These are phyloP conservation scores for Aureobasidium sp. DNA, from an alignment of 2,329 filamentous ascomycete species.

Conservation along the genomic window DNA sequence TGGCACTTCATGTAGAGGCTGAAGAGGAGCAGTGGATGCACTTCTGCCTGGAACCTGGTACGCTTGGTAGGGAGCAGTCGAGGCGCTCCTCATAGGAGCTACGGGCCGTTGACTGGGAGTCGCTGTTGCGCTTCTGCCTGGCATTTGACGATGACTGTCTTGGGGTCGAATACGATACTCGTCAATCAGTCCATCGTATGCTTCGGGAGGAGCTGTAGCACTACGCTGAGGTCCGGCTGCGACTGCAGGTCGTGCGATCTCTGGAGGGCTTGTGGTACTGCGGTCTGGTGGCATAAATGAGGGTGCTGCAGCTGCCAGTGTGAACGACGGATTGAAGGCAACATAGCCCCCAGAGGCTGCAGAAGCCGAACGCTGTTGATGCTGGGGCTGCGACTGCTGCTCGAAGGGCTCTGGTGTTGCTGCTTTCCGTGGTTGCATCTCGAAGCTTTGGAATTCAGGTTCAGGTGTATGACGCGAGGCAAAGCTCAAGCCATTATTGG, in stretches of 20 bases:
- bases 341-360: slow-evolving; percentile 19
- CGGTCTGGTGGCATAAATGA: slow-evolving; percentile 1
- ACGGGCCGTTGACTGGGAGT: background rate
- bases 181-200: background rate
- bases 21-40: background rate
- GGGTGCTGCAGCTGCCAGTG: background rate
- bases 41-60: background rate
- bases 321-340: slow-evolving; percentile 24
- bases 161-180: background rate
- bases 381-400: background rate
- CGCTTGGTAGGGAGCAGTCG: background rate
- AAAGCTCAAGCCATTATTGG: background rate
- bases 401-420: slow-evolving; percentile 1
- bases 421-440: slow-evolving; percentile 21
- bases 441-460: slow-evolving; percentile 20
- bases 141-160: background rate
- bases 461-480: slow-evolving; percentile 11
- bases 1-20: background rate
- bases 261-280: slow-evolving; percentile 11
- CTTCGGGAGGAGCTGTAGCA: slow-evolving; percentile 10
- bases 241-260: background rate
- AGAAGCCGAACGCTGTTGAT: background rate
- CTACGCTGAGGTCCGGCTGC: slow-evolving; percentile 10
- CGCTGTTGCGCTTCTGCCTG: background rate
- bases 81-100: background rate